Evolutionary conservation across 495 filamentous ascomycete genomes (phyloP).

Genomic region (Copromyces sp.): DNA sequence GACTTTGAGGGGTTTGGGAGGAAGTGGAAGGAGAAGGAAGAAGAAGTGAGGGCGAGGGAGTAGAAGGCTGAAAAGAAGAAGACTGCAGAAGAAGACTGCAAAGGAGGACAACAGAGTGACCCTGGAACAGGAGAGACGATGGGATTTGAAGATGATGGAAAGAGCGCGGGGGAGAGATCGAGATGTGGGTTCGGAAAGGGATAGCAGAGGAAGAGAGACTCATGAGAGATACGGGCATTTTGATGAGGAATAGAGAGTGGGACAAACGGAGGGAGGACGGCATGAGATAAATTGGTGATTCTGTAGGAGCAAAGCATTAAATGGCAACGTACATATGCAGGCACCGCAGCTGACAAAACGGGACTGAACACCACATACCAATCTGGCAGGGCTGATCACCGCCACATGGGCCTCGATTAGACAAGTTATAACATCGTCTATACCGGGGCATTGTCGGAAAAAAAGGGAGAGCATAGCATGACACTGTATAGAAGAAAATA

Average conservation of each 20-base stretch:
- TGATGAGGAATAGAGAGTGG: not conserved
- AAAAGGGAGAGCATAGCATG: not conserved
- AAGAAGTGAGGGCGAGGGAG: not conserved
- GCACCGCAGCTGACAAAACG: not conserved
- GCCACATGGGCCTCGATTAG: not conserved
- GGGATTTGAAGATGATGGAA: not conserved
- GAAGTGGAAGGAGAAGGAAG: constrained; percentile 19
- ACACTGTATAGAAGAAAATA: not conserved
- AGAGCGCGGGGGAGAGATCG: not conserved
- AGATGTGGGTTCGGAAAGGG: not conserved
- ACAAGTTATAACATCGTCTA: not conserved
- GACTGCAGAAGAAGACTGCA: constrained; percentile 8
- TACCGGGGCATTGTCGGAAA: not conserved
- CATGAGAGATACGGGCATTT: not conserved
- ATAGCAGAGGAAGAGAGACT: not conserved
- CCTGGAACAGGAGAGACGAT: not conserved
- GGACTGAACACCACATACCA: not conserved
- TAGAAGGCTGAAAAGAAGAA: constrained; percentile 8
- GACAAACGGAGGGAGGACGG: not conserved
- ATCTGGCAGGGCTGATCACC: not conserved
- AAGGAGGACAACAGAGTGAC: not conserved
- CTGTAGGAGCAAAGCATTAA: not conserved
- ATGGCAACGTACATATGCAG: not conserved
- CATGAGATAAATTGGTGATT: not conserved
- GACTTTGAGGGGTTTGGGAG: constrained; percentile 33